Base-by-base conservation (phyloP, 371 early-diverging fungal species). In the Lichtheimia corymbifera region DNA sequence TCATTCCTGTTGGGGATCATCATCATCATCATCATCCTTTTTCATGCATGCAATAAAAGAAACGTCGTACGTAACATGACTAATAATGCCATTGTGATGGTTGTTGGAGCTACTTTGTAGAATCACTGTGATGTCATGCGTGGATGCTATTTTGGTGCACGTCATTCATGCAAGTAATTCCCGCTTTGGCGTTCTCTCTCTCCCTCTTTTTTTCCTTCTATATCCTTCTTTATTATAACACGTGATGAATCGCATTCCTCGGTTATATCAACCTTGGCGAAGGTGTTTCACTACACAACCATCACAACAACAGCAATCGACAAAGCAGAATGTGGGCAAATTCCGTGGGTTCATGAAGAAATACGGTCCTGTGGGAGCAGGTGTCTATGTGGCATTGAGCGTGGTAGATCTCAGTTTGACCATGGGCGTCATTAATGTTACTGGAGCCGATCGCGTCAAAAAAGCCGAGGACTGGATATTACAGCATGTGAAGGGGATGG, bases 291-390 rank as follows among this genome's bases (percentile, higher is more conserved):
- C 47, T 22, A 47, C 18, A 22, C 45, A 15, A 45, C 45, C 45
- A 45, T 0, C 18, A 45, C n/a, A 41, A 40, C 20, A 55, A 6
- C 55, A 41, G 25, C 57, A 5, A 45, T 15, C 28, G 3, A 44
- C 55, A 20, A 25, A 44, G 11, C 47, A 47, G 0, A 6, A 35
- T 35, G n/a, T 5, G 11, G 61, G 64, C 35, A 68, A 64, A 51
- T 17, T 68, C 18, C 64, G 64, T 47, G 51, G 54, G 0, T 69
- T 75, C 17, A 67, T 72, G 68, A 71, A 70, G 18, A 69, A 72
- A 44, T 75, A 75, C 55, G 76, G 76, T 2, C 14, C 56, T 6
- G 68, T 71, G 25, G 72, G 72, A 9, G 59, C 67, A n/a, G 70
- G 67, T 12, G 70, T 72, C 4, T 75, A 75, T 24, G 25, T 68